These are phyloP conservation scores for Cenchrus americanus DNA, from an alignment of 176 grass and related monocot species.

Conservation along the genomic window DNA sequence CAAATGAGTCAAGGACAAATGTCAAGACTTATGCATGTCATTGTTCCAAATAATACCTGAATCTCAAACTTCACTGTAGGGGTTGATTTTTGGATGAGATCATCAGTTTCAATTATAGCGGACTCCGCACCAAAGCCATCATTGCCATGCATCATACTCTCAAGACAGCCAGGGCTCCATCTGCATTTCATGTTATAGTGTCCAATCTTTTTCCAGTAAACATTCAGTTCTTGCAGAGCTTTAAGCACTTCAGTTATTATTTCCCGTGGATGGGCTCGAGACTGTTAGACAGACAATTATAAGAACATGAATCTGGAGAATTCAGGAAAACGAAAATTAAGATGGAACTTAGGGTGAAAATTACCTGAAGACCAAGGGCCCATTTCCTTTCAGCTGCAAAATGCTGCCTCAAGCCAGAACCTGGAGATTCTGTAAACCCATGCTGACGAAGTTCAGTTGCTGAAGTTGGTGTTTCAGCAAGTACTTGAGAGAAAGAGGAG, in stretches of 20 bases:
- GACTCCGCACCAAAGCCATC: slow-evolving; percentile 58
- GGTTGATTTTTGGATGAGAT: slow-evolving; percentile 41
- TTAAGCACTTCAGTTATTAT: slow-evolving; percentile 89
- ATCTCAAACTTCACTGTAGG: slow-evolving; percentile 91
- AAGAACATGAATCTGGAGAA: slow-evolving; percentile 21
- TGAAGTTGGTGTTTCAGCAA: slow-evolving; percentile 60
- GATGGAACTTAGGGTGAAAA: not conserved
- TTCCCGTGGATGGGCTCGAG: slow-evolving; percentile 80
- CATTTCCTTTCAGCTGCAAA: slow-evolving; percentile 86
- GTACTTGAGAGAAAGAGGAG: slow-evolving; percentile 50
- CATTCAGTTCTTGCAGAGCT: slow-evolving; percentile 83
- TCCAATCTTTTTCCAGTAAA: slow-evolving; percentile 94
- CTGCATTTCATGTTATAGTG: slow-evolving; percentile 99
- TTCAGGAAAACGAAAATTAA: not conserved
- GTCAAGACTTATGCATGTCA: not conserved
- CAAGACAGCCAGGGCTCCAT: slow-evolving; percentile 60
- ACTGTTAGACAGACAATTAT: slow-evolving; percentile 58
- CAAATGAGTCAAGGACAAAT: not conserved
- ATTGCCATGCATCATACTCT: slow-evolving; percentile 67
- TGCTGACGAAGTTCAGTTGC: slow-evolving; percentile 48
- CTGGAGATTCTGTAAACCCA: slow-evolving; percentile 66
- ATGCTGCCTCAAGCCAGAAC: slow-evolving; percentile 61
- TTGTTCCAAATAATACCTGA: slow-evolving; percentile 55
- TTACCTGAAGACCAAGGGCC: slow-evolving; percentile 91
- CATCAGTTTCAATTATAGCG: slow-evolving; percentile 76